Evolutionary conservation across 2,329 filamentous ascomycete genomes (phyloP).

Genomic region (Monilinia aucupariae): DNA sequence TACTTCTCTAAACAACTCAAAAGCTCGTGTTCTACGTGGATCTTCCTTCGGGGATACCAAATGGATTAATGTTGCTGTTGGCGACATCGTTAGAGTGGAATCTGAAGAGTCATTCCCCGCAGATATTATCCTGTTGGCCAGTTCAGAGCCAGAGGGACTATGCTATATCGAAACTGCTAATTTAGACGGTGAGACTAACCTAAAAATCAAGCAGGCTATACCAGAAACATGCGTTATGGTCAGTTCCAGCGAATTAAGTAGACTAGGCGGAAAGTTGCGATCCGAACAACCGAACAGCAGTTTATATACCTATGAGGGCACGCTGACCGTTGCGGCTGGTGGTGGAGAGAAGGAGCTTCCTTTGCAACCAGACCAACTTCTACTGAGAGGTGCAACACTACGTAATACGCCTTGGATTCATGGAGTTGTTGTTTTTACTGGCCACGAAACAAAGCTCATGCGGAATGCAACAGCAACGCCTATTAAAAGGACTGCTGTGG

Average conservation of each 20-base stretch:
- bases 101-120: conserved; percentile 94
- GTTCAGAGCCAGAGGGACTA: conserved; percentile 92
- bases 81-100: conserved; percentile 87
- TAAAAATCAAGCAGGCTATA: conserved; percentile 97
- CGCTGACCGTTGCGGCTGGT: conserved; percentile 81
- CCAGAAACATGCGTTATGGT: conserved; percentile 88
- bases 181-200: conserved; percentile 92
- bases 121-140: conserved; percentile 85
- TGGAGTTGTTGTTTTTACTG: conserved; percentile 92
- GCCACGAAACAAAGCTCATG: conserved; percentile 98
- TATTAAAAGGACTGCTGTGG: conserved; percentile 95
- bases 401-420: conserved; percentile 97
- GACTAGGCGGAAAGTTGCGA: conserved; percentile 77
- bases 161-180: conserved; percentile 99
- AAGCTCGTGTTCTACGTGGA: conserved; percentile 75
- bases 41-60: conserved; percentile 79
- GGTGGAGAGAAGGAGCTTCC: conserved; percentile 91
- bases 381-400: conserved; percentile 87
- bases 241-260: conserved; percentile 77
- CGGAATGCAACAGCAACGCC: conserved; percentile 94
- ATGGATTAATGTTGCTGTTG: conserved; percentile 91
- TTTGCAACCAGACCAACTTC: conserved; percentile 83
- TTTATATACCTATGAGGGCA: conserved; percentile 96
- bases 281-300: conserved; percentile 98
- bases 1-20: conserved; percentile 79